A percentile compares a stretch with the other conserved stretches of the same genome.
phyloP scores from a whole-genome alignment of 306 rosid genomes.

The Quercus agrifolia region DNA sequence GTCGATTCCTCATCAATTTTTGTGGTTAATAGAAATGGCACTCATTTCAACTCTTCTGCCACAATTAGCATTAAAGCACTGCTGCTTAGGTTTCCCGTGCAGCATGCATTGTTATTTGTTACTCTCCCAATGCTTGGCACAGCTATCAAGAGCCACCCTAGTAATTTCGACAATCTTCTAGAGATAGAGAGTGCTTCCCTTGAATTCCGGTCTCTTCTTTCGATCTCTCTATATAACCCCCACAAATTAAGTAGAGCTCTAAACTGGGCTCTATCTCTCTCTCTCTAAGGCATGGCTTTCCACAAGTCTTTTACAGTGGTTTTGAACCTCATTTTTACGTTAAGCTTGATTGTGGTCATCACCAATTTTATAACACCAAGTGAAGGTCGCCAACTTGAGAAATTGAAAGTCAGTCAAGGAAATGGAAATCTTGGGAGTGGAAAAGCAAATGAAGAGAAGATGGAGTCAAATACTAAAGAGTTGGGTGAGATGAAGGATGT shows the following conservation, averaged over 20 bases:
- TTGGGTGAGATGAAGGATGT: constrained; percentile 15
- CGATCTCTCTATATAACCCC: no score
- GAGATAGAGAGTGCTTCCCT: background rate
- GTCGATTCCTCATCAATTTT: background rate
- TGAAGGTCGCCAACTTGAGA: constrained; percentile 19
- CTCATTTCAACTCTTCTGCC: constrained; percentile 18
- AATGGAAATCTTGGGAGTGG: background rate
- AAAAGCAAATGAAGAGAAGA: background rate
- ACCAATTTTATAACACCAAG: background rate
- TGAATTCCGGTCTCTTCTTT: background rate
- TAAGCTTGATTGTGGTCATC: background rate
- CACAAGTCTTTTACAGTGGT: background rate
- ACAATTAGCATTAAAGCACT: background rate
- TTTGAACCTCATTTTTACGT: background rate
- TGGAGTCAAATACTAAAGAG: background rate
- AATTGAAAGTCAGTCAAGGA: background rate
- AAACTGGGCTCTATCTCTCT: background rate
- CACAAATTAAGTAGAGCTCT: background rate
- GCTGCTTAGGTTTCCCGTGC: background rate
- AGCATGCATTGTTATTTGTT: background rate
- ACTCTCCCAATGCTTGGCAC: background rate
- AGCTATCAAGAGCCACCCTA: constrained; percentile 9
- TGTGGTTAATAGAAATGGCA: constrained; percentile 1
- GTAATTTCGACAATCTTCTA: background rate
- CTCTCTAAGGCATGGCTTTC: background rate